These are phyloP conservation scores for Samsoniella hepiali DNA, from an alignment of 2,329 filamentous ascomycete genomes.

Conservation along the genomic window DNA sequence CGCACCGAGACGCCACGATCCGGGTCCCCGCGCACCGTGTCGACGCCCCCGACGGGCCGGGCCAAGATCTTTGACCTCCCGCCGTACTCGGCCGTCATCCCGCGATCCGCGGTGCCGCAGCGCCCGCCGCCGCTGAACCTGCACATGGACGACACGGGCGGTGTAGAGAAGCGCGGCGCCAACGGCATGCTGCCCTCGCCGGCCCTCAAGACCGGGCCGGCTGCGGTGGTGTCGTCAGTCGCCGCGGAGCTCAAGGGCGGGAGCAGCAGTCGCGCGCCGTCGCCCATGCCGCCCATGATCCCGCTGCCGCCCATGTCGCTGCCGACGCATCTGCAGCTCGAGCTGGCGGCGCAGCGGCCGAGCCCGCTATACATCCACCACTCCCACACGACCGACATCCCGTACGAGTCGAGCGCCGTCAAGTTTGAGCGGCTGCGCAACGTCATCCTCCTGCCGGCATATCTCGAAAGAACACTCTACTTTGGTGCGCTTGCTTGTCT, in stretches of 20 bases:
- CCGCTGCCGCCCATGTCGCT: constrained; percentile 65
- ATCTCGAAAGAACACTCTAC: constrained; percentile 77
- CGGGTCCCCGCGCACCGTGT: constrained; percentile 42
- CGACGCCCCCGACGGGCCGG: constrained; percentile 50
- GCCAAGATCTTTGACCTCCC: constrained; percentile 29
- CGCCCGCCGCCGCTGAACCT: constrained; percentile 46
- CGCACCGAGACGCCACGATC: constrained; percentile 28
- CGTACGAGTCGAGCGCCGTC: constrained; percentile 87
- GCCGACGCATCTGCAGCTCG: constrained; percentile 62
- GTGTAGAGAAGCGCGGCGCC: constrained; percentile 1
- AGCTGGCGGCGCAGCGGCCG: constrained; percentile 59
- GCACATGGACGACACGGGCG: constrained; percentile 30
- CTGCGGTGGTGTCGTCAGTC: constrained; percentile 24
- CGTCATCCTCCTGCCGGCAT: constrained; percentile 76
- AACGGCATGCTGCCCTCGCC: constrained; percentile 23
- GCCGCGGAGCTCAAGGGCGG: constrained; percentile 20
- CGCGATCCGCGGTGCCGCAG: constrained; percentile 46
- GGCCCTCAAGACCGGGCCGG: constrained; percentile 25
- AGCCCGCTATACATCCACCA: constrained; percentile 65
- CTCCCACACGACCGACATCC: constrained; percentile 54
- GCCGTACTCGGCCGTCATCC: constrained; percentile 33
- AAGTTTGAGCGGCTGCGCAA: constrained; percentile 92
- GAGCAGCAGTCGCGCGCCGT: constrained; percentile 36
- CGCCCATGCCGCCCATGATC: constrained; percentile 53
- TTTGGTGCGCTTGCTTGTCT: constrained; percentile 91